These are phyloP conservation scores for Ettlia oleoabundans DNA, from an alignment of 139 green algal genomes.

Conservation along the genomic window DNA sequence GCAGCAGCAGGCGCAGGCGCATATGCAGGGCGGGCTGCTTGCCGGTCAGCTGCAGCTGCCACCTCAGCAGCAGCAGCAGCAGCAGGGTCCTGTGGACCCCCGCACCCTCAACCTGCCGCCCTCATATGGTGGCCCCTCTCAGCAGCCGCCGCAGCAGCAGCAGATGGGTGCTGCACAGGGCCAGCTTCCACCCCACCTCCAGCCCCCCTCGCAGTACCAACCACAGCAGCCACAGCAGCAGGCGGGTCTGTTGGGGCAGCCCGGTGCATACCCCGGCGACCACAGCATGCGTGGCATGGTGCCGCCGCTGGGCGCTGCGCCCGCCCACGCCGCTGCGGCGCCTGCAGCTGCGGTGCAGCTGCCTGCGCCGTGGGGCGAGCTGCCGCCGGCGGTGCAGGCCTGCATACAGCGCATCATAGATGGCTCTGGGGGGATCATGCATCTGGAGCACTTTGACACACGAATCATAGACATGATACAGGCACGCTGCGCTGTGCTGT, in stretches of 20 bases:
- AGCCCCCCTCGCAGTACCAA: neutral
- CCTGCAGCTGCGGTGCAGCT: slow-evolving; percentile 5
- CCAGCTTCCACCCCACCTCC: neutral
- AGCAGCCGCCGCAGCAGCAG: slow-evolving; percentile 15
- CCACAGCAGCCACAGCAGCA: slow-evolving; percentile 9
- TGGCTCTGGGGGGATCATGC: slow-evolving; percentile 11
- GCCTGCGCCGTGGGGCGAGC: neutral
- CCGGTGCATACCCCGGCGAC: too few relatives aligned
- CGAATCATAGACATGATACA: slow-evolving; percentile 25
- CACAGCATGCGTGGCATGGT: too few relatives aligned
- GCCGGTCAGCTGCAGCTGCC: neutral
- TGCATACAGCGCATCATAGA: slow-evolving; percentile 16
- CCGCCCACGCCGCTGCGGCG: neutral
- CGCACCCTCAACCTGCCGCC: neutral
- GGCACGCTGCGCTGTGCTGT: neutral
- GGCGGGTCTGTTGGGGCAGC: too few relatives aligned
- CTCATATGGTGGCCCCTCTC: neutral
- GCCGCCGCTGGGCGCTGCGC: too few relatives aligned
- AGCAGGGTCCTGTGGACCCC: neutral
- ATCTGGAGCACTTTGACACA: slow-evolving; percentile 41
- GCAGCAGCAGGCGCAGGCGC: neutral
- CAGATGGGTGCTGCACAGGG: neutral
- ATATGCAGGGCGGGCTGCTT: neutral
- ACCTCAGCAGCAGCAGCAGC: neutral
- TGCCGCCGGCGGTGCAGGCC: slow-evolving; percentile 32